Conservation (phyloP, 805 yeast species). For the Yarrowia deformans region DNA sequence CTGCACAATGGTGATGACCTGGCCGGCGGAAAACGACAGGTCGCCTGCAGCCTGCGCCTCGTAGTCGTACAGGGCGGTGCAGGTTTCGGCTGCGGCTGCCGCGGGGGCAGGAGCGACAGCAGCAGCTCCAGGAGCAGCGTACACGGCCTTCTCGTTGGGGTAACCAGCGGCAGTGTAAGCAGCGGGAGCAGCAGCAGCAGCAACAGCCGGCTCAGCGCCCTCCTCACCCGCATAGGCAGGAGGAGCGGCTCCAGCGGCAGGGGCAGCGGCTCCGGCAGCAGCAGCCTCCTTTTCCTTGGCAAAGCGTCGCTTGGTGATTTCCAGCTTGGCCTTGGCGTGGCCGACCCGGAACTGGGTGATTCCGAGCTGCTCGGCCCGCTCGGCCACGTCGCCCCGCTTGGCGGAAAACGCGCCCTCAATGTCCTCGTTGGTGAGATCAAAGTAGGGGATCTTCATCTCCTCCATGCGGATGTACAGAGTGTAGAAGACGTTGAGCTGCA, state of each 20-base stretch:
- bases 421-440: constrained; percentile 74
- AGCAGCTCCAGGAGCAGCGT: constrained; percentile 46
- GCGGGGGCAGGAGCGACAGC: neutral
- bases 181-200: constrained; percentile 45
- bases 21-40: constrained; percentile 85
- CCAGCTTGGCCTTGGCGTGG: constrained; percentile 83
- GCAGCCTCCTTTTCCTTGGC: constrained; percentile 39
- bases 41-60: constrained; percentile 95
- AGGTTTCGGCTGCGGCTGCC: constrained; percentile 49
- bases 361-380: constrained; percentile 86
- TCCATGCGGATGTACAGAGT: constrained; percentile 90
- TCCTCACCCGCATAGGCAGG: constrained; percentile 47
- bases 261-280: constrained; percentile 38
- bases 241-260: constrained; percentile 53
- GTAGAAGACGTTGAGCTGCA: constrained; percentile 97
- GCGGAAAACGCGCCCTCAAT: constrained; percentile 77
- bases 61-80: constrained; percentile 92
- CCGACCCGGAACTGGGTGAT: constrained; percentile 89
- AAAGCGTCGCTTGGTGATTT: constrained; percentile 79
- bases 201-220: constrained; percentile 41
- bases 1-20: constrained; percentile 80
- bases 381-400: constrained; percentile 92
- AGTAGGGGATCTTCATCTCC: constrained; percentile 95
- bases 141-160: constrained; percentile 46
- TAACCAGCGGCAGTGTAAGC: constrained; percentile 46